These are phyloP conservation scores for Phytophthora macrochlamydospora DNA, from an alignment of 352 stramenopile species.

Conservation along the genomic window DNA sequence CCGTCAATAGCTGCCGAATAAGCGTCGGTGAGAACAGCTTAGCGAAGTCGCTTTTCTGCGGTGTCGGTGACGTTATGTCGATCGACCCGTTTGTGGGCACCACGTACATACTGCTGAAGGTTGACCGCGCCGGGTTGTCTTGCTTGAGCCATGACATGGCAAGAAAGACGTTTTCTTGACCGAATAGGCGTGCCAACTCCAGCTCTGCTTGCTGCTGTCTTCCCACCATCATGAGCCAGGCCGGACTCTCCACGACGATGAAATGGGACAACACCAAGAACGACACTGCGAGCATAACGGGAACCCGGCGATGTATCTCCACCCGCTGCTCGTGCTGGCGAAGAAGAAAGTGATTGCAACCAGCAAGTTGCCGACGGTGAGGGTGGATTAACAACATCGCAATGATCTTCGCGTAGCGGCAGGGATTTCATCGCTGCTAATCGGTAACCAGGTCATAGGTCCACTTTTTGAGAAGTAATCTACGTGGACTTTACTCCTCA, in stretches of 20 bases:
- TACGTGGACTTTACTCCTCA: too few relatives aligned
- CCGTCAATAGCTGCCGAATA: conserved; percentile 48
- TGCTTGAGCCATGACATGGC: conserved; percentile 30
- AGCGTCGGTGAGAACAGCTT: conserved; percentile 28
- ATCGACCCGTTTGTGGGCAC: conserved; percentile 6
- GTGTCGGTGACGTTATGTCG: conserved; percentile 28
- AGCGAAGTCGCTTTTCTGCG: conserved; percentile 3
- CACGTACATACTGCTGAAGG: conserved; percentile 3
- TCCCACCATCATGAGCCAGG: conserved; percentile 40
- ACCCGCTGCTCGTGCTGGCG: conserved; percentile 45
- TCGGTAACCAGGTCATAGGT: too few relatives aligned
- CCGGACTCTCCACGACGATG: conserved; percentile 47
- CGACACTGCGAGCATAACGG: conserved; percentile 28
- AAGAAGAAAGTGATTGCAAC: conserved; percentile 57
- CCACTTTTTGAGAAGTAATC: too few relatives aligned
- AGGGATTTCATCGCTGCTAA: too few relatives aligned
- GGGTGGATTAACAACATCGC: background rate
- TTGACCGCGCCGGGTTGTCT: conserved; percentile 3
- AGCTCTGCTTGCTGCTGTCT: conserved; percentile 19
- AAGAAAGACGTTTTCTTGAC: conserved; percentile 26
- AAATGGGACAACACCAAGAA: conserved; percentile 33
- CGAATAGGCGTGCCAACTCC: conserved; percentile 35
- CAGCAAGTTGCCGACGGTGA: conserved; percentile 45
- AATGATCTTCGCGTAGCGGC: too few relatives aligned
- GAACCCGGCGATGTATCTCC: conserved; percentile 56